phyloP scores from a whole-genome alignment of 2,329 filamentous ascomycete species.

The Fusarium floridanum region DNA sequence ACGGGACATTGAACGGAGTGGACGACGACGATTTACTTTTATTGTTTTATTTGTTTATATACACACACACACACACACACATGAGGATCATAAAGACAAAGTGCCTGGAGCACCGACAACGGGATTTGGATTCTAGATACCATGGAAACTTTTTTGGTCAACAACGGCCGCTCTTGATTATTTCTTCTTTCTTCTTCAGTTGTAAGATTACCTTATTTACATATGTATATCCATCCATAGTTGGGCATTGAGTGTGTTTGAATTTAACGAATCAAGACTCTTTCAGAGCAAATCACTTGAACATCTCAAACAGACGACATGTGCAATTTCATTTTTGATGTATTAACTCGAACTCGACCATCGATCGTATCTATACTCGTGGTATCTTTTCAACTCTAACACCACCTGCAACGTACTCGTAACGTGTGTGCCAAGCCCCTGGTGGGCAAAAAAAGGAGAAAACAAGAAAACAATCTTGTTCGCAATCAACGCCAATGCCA shows the following conservation, averaged over 20 bases:
- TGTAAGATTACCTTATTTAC: slow-evolving; percentile 20
- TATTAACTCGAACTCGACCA: not conserved
- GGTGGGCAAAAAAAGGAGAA: not conserved
- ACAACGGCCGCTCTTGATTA: slow-evolving; percentile 13
- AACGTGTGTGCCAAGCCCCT: slow-evolving; percentile 8
- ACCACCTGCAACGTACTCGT: not conserved
- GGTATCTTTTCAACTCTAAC: not conserved
- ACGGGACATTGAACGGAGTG: slow-evolving; percentile 12
- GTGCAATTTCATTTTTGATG: not conserved
- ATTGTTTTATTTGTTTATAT: slow-evolving; percentile 21
- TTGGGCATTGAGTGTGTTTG: slow-evolving; percentile 14
- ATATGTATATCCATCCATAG: slow-evolving; percentile 8
- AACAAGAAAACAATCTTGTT: slow-evolving; percentile 12
- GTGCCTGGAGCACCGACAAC: slow-evolving; percentile 37
- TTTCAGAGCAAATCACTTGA: not conserved
- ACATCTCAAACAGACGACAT: not conserved
- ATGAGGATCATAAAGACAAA: slow-evolving; percentile 27
- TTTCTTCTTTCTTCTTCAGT: slow-evolving; percentile 14
- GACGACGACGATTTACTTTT: slow-evolving; percentile 9
- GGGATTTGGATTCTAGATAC: slow-evolving; percentile 41
- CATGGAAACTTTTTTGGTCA: slow-evolving; percentile 35
- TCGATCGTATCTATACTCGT: not conserved
- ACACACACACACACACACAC: not conserved
- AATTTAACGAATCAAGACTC: not conserved
- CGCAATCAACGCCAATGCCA: slow-evolving; percentile 41